phyloP scores from a whole-genome alignment of 768 basidiomycete species.

The Psilocybe sp. region DNA sequence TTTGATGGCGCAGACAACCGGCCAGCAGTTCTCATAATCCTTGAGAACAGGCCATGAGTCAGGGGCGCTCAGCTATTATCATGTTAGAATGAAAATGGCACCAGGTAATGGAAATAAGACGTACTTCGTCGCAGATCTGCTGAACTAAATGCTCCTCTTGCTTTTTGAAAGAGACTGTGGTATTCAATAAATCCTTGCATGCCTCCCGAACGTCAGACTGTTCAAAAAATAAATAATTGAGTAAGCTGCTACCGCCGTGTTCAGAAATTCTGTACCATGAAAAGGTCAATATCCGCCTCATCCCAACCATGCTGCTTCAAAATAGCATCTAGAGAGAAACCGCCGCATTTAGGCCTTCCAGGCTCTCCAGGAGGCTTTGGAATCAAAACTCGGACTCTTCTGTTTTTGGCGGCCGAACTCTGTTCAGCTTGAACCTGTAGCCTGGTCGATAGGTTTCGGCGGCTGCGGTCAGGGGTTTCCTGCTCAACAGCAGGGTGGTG shows the following conservation, averaged over 20 bases:
- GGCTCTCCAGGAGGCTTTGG: constrained; percentile 1
- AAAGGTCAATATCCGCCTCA: background rate
- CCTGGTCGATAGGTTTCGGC: background rate
- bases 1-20: constrained; percentile 1
- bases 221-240: background rate
- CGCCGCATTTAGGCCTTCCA: background rate
- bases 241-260: background rate
- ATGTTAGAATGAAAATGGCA: background rate
- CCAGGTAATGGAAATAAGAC: background rate
- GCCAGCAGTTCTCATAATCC: constrained; percentile 5
- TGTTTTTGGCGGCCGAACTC: background rate
- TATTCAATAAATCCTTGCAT: background rate
- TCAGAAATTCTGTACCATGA: background rate
- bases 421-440: background rate
- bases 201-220: background rate
- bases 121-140: background rate
- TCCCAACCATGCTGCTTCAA: background rate
- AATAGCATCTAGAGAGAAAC: background rate
- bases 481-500: background rate
- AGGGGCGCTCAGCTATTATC: background rate
- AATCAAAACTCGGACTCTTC: background rate
- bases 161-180: background rate
- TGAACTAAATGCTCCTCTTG: background rate
- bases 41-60: background rate
- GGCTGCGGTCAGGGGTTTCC: background rate